These are phyloP conservation scores for Candida broadrunensis DNA, from an alignment of 805 yeast species.

Conservation along the genomic window DNA sequence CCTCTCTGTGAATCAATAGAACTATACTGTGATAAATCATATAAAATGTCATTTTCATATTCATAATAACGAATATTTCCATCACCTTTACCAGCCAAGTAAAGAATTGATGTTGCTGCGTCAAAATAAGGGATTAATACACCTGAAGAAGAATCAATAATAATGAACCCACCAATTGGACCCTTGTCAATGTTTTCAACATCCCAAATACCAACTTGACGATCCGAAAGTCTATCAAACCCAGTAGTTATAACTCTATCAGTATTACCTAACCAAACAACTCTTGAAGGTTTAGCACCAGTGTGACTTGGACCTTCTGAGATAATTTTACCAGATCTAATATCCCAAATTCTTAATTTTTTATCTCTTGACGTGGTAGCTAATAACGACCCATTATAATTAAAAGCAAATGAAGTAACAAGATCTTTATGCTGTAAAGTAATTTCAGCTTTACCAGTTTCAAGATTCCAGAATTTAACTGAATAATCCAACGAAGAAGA, in stretches of 20 bases:
- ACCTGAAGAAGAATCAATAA: constrained; percentile 89
- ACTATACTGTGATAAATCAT: constrained; percentile 82
- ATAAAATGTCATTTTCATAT: constrained; percentile 78
- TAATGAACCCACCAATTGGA: constrained; percentile 84
- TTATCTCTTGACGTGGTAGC: constrained; percentile 93
- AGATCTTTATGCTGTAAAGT: constrained; percentile 85
- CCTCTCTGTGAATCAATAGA: constrained; percentile 96
- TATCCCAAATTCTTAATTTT: constrained; percentile 87
- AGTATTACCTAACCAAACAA: constrained; percentile 85
- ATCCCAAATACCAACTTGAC: constrained; percentile 96
- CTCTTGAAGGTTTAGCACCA: constrained; percentile 89
- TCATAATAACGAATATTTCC: constrained; percentile 95
- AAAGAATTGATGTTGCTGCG: constrained; percentile 72
- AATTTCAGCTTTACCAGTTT: constrained; percentile 63
- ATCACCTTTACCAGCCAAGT: constrained; percentile 96
- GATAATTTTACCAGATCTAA: constrained; percentile 67
- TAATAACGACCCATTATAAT: constrained; percentile 79
- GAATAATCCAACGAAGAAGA: constrained; percentile 89
- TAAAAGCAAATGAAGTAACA: constrained; percentile 91
- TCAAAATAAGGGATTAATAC: constrained; percentile 90
- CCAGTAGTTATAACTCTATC: constrained; percentile 92
- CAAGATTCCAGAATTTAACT: constrained; percentile 87
- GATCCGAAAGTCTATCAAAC: constrained; percentile 85
- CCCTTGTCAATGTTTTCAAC: constrained; percentile 69
- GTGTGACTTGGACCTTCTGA: constrained; percentile 87